A percentile compares a stretch with the other conserved stretches of the same genome.
Conservation (phyloP, 1,139 yeast genomes). For the Sugiyamaella paludigena region DNA sequence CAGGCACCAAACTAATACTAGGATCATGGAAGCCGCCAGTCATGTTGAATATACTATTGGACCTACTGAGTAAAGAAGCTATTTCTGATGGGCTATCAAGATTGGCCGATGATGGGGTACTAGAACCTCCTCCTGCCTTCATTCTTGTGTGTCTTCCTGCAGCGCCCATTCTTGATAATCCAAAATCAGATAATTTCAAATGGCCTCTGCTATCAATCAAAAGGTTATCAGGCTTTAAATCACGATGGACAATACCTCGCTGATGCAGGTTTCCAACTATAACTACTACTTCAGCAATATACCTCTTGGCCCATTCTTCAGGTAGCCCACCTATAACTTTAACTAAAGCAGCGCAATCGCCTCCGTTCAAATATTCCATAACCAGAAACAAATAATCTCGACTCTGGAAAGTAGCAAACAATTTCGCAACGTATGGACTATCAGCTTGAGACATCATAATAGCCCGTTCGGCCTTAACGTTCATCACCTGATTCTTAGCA, state of each 20-base stretch:
- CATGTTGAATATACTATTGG: not conserved
- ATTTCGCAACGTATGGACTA: slow-evolving; percentile 88
- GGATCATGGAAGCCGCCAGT: slow-evolving; percentile 25
- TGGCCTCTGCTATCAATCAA: slow-evolving; percentile 86
- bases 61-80: slow-evolving; percentile 1
- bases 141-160: slow-evolving; percentile 65
- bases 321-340: slow-evolving; percentile 81
- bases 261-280: slow-evolving; percentile 88
- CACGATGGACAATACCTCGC: slow-evolving; percentile 90
- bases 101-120: slow-evolving; percentile 2
- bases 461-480: slow-evolving; percentile 92
- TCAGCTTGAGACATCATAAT: slow-evolving; percentile 97
- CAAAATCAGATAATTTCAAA: slow-evolving; percentile 90
- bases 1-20: slow-evolving; percentile 34
- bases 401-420: slow-evolving; percentile 86
- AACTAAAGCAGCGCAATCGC: slow-evolving; percentile 87
- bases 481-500: slow-evolving; percentile 92
- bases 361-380: slow-evolving; percentile 96
- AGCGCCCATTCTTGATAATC: slow-evolving; percentile 85
- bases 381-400: slow-evolving; percentile 84
- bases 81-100: slow-evolving; percentile 13
- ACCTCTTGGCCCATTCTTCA: slow-evolving; percentile 77
- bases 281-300: slow-evolving; percentile 84
- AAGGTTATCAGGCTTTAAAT: slow-evolving; percentile 90
- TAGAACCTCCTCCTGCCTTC: slow-evolving; percentile 7